Evolutionary conservation across 108 stramenopile genomes (phyloP), one percentile per base, ranked within the genome.

Genomic region (Epithemia pelagica): DNA sequence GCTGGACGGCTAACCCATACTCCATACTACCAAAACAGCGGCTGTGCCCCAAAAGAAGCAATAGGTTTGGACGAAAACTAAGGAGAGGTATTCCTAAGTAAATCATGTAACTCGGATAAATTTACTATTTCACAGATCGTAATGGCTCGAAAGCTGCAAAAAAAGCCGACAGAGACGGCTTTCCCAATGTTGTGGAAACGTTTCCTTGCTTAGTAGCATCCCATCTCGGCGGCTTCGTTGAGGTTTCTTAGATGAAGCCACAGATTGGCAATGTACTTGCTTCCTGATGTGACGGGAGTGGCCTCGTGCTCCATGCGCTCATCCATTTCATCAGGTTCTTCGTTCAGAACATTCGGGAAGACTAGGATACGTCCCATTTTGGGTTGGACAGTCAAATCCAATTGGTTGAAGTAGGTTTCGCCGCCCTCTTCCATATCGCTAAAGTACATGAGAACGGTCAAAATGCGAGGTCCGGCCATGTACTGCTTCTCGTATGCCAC

Each of bases 371-470:
- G 60, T 0, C 93, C 90, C 52, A 75, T 79, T 52, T 89, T 91
- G 22, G 93, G 92, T 37, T 62, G 72, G 8, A 94, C 85, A 19
- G 85, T 83, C 20, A 93, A 28, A 26, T 83, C 72, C 46, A 88
- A 64, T 32, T 74, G 23, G 26, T 86, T 78, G 67, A 96, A 96
- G 26, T 78, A 65, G 1, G 96, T 96, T 2, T 80, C 95, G 8
- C 92, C 95, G 15, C 92, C 95, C 30, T 79, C 86, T 59, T 92
- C 91, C 0, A 96, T 92, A 32, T 92, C 86, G 37, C 86, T 82
- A 27, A 94, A 75, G 63, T 96, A 96, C 15, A 96, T 67, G 62
- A 91, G 93, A 21, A 91, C 79, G 7, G 88, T 91, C 56, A 92
- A 52, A 15, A 95, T 87, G 2, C 96, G 84, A 10, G 86, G 82